Evolutionary conservation across 495 filamentous ascomycete genomes (phyloP).

Genomic region (Penicillium robsamsonii): DNA sequence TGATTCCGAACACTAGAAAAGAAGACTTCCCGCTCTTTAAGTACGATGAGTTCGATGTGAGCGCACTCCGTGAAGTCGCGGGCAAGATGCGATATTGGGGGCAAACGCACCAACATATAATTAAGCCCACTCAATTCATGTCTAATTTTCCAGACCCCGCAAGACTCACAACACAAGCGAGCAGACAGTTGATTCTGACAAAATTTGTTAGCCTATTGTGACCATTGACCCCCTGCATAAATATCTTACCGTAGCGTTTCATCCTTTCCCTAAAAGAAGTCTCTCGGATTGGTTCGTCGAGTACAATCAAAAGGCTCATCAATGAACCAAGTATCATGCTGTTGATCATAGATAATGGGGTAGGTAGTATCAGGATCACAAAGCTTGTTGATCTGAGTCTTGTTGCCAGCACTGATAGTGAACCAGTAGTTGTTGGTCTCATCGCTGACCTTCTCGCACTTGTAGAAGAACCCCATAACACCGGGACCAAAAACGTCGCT

Average conservation of each 20-base stretch:
- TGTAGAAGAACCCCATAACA: constrained; percentile 27
- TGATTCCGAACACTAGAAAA: background rate
- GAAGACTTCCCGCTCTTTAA: background rate
- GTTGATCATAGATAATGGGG: constrained; percentile 26
- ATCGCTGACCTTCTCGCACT: constrained; percentile 25
- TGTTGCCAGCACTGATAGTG: constrained; percentile 24
- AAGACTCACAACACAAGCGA: background rate
- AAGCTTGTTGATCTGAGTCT: constrained; percentile 24
- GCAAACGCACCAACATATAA: background rate
- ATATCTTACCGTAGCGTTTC: background rate
- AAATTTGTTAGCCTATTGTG: background rate
- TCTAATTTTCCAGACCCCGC: background rate
- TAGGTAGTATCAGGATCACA: constrained; percentile 21
- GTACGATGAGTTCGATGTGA: background rate
- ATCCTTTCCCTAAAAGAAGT: background rate
- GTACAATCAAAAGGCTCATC: constrained; percentile 32
- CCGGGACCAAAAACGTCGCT: constrained; percentile 26
- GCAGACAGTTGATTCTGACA: background rate
- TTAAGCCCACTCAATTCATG: background rate
- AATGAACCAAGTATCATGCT: constrained; percentile 30
- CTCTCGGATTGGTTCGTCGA: constrained; percentile 20
- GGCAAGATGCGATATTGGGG: background rate
- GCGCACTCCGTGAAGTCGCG: background rate
- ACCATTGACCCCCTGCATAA: too few species aligned
- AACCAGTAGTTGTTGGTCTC: constrained; percentile 33